A percentile compares a stretch with the other conserved stretches of the same genome.
Evolutionary conservation across 2,329 filamentous ascomycete genomes (phyloP).

Genomic region (Fusarium longipes): DNA sequence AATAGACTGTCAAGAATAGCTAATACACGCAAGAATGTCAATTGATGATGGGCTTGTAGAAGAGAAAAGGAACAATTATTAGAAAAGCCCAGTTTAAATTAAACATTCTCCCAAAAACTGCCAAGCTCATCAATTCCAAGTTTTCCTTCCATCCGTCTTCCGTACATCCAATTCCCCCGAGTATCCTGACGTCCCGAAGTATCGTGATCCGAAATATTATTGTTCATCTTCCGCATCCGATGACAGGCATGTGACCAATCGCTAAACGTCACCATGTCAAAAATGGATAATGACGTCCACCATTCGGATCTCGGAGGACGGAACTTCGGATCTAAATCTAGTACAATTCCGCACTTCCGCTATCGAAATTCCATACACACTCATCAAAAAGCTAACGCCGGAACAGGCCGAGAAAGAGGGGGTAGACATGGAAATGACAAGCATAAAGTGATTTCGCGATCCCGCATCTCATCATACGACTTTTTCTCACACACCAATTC

Average conservation of each 20-base stretch:
- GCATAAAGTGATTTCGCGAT: conserved; percentile 47
- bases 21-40: not conserved
- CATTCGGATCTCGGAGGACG: conserved; percentile 39
- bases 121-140: conserved; percentile 2
- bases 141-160: conserved; percentile 20
- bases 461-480: conserved; percentile 44
- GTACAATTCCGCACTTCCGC: conserved; percentile 26
- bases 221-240: conserved; percentile 10
- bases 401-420: conserved; percentile 13
- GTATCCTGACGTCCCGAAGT: not conserved
- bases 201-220: conserved; percentile 5
- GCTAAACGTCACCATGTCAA: not conserved
- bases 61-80: not conserved
- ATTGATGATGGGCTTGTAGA: not conserved
- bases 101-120: conserved; percentile 1
- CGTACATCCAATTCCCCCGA: conserved; percentile 13
- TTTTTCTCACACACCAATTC: not conserved
- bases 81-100: conserved; percentile 22
- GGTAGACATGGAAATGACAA: not conserved
- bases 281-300: conserved; percentile 39
- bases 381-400: not conserved
- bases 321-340: conserved; percentile 47
- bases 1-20: not conserved
- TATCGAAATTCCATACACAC: not conserved
- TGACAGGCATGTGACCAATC: conserved; percentile 30